Conservation (phyloP, 768 basidiomycete genomes). For the Brasilioporus rufonigricans region DNA sequence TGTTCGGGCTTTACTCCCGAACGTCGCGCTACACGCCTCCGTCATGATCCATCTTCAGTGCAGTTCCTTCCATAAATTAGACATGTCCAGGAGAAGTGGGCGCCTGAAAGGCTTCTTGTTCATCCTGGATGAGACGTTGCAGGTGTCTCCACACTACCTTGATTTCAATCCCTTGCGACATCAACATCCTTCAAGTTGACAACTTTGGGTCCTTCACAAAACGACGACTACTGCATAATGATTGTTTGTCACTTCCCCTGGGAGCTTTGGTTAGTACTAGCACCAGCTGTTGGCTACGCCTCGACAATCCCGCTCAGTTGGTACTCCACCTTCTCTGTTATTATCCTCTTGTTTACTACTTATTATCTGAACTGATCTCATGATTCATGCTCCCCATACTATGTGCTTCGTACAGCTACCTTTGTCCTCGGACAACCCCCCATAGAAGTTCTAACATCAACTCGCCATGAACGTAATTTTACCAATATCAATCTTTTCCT, state of each 20-base stretch:
- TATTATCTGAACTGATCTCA: background rate
- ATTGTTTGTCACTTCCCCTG: too few species aligned
- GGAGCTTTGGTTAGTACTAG: too few species aligned
- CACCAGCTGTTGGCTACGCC: too few species aligned
- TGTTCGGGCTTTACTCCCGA: too few species aligned
- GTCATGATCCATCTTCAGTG: conserved; percentile 12
- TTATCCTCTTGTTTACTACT: too few species aligned
- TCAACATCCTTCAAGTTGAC: too few species aligned
- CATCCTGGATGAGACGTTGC: conserved; percentile 15
- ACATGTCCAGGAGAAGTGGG: conserved; percentile 12
- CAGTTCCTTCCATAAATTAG: conserved; percentile 13
- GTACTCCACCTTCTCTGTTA: too few species aligned
- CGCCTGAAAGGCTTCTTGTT: conserved; percentile 15
- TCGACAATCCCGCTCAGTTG: too few species aligned
- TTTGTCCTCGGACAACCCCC: background rate
- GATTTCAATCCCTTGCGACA: background rate
- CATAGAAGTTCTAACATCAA: background rate
- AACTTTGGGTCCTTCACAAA: too few species aligned
- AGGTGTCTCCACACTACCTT: conserved; percentile 3
- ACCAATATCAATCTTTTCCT: conserved; percentile 1
- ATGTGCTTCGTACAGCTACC: background rate
- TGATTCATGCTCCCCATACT: too few species aligned
- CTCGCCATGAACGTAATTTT: conserved; percentile 4
- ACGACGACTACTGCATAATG: too few species aligned
- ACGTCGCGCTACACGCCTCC: conserved; percentile 16